Evolutionary conservation across 805 yeast genomes (phyloP).

Genomic region (Candida hispaniensis): DNA sequence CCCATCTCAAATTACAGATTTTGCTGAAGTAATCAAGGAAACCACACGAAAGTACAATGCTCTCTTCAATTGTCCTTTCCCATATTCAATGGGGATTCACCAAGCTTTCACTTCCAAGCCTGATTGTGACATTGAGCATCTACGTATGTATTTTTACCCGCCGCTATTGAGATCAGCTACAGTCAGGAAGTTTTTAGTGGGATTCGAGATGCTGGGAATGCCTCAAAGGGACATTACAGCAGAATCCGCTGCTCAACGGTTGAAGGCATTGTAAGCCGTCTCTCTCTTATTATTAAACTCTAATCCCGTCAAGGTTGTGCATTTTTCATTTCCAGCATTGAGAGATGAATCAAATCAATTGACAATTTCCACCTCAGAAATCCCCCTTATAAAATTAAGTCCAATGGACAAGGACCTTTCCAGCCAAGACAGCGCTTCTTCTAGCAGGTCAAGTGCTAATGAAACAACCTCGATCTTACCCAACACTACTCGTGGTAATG

Average conservation of each 20-base stretch:
- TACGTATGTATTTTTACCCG: conserved; percentile 72
- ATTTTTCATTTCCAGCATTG: no score
- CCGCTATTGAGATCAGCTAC: conserved; percentile 66
- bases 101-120: conserved; percentile 51
- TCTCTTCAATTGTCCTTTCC: conserved; percentile 57
- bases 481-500: no score
- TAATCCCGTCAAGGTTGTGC: no score
- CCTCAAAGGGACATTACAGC: conserved; percentile 62
- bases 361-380: no score
- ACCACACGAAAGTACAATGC: conserved; percentile 61
- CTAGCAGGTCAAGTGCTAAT: no score
- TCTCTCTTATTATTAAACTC: no score
- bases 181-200: conserved; percentile 64
- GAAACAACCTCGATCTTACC: no score
- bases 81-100: conserved; percentile 74
- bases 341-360: no score
- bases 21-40: conserved; percentile 43
- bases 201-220: conserved; percentile 47
- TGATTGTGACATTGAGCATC: conserved; percentile 34
- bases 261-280: conserved; percentile 7
- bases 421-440: no score
- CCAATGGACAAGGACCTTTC: no score
- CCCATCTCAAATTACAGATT: conserved; percentile 39
- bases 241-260: conserved; percentile 45
- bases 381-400: no score